Evolutionary conservation across 495 filamentous ascomycete genomes (phyloP).

Genomic region (Collariella sp.): DNA sequence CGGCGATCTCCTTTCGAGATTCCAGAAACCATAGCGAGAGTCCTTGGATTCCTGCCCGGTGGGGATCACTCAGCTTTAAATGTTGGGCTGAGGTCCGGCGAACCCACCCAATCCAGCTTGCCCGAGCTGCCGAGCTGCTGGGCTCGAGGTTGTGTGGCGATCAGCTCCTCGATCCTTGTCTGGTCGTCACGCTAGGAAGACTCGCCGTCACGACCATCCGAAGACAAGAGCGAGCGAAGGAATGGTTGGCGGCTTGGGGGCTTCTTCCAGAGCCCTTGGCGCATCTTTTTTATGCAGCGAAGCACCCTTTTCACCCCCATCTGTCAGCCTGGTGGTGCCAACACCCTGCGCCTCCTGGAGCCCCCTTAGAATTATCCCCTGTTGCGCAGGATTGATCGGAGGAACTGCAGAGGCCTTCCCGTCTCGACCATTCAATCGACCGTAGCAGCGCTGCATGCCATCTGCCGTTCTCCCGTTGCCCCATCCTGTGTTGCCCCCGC

Average conservation of each 20-base stretch:
- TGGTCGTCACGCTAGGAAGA: background rate
- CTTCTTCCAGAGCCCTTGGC: constrained; percentile 17
- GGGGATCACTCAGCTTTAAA: too few relatives aligned
- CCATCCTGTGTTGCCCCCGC: too few relatives aligned
- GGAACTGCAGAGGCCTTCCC: background rate
- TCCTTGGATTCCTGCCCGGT: too few relatives aligned
- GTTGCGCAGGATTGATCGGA: background rate
- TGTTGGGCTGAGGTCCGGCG: too few relatives aligned
- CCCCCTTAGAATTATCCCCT: background rate
- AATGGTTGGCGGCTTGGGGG: constrained; percentile 3
- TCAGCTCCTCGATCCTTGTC: background rate
- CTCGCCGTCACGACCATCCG: too few relatives aligned
- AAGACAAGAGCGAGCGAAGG: background rate
- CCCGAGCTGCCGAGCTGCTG: too few relatives aligned
- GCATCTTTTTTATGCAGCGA: constrained; percentile 2
- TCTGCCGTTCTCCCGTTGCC: background rate
- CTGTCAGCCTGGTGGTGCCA: background rate
- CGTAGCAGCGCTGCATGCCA: background rate
- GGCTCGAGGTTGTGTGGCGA: background rate
- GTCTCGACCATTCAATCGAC: background rate
- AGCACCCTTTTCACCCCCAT: background rate
- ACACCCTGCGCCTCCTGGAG: constrained; percentile 3
- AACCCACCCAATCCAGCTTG: too few relatives aligned
- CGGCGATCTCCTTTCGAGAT: too few relatives aligned
- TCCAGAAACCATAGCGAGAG: too few relatives aligned